phyloP scores from a whole-genome alignment of 2,329 filamentous ascomycete species.

The Pseudocercospora crystallina region DNA sequence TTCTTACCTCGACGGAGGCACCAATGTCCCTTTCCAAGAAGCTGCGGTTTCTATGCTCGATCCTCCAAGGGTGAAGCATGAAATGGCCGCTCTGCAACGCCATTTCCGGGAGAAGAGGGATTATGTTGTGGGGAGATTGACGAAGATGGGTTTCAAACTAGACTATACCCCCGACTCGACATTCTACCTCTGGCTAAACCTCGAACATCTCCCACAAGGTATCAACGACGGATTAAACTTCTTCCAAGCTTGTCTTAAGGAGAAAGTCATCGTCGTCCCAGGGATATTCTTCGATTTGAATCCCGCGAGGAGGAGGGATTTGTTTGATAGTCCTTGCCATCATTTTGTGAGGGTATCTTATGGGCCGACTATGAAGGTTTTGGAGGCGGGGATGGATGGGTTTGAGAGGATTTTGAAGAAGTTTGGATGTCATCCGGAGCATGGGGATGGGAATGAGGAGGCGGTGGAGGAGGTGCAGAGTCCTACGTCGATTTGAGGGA shows the following conservation, averaged over 20 bases:
- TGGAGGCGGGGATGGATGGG: constrained; percentile 77
- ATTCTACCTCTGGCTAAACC: constrained; percentile 83
- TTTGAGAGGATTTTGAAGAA: constrained; percentile 80
- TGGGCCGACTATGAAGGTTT: constrained; percentile 74
- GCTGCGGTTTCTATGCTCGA: constrained; percentile 93
- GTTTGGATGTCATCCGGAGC: constrained; percentile 39
- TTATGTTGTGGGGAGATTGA: constrained; percentile 77
- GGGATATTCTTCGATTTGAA: constrained; percentile 98
- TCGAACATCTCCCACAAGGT: constrained; percentile 66
- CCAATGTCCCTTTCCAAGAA: constrained; percentile 93
- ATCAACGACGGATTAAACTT: constrained; percentile 95
- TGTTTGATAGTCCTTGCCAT: constrained; percentile 94
- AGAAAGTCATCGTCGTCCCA: constrained; percentile 95
- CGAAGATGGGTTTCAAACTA: constrained; percentile 83
- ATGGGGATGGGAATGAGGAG: not conserved
- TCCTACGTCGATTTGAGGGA: too few species aligned
- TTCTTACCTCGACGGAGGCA: constrained; percentile 90
- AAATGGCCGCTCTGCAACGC: constrained; percentile 85
- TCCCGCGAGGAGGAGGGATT: constrained; percentile 79
- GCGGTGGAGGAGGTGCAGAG: not conserved
- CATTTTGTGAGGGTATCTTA: constrained; percentile 84
- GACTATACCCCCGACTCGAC: constrained; percentile 80
- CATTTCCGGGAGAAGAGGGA: constrained; percentile 95
- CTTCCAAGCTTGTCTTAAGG: constrained; percentile 88
- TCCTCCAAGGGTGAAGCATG: constrained; percentile 71